Conservation (phyloP, 2,329 filamentous ascomycete genomes). For the Trichoderma simmonsii region DNA sequence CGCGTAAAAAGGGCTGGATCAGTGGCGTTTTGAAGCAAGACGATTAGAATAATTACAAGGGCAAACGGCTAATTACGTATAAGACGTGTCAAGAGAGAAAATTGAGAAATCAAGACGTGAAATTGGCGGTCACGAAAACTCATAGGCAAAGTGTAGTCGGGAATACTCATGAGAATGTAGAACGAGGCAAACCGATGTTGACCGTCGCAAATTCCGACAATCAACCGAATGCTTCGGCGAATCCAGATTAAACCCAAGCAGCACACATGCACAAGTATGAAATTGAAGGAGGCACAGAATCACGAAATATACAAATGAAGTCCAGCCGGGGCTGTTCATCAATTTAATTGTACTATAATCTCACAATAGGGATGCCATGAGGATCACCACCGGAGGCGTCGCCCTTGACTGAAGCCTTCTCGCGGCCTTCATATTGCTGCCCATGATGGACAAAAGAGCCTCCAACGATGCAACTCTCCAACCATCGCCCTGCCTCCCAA, state of each 20-base stretch:
- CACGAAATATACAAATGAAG: slow-evolving; percentile 1
- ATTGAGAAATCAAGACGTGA: neutral
- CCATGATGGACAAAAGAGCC: neutral
- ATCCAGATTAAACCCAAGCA: neutral
- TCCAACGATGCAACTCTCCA: neutral
- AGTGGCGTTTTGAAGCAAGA: neutral
- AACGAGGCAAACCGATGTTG: neutral
- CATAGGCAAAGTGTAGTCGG: neutral
- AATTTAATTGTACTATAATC: slow-evolving; percentile 18
- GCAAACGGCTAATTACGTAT: neutral
- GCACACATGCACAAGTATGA: neutral
- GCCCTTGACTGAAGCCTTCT: neutral
- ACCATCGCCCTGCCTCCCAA: neutral
- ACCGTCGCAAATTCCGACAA: neutral
- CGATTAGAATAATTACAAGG: neutral
- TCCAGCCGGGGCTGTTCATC: slow-evolving; percentile 1
- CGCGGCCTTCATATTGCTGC: neutral
- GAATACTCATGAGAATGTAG: neutral
- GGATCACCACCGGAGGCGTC: neutral
- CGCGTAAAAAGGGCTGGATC: neutral
- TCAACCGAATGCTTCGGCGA: slow-evolving; percentile 2
- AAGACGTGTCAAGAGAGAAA: neutral
- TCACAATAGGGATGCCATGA: slow-evolving; percentile 4
- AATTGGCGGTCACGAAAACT: neutral
- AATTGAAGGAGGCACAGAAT: neutral